Conservation (phyloP, 2,329 filamentous ascomycete genomes). For the Pseudogymnoascus sp. region DNA sequence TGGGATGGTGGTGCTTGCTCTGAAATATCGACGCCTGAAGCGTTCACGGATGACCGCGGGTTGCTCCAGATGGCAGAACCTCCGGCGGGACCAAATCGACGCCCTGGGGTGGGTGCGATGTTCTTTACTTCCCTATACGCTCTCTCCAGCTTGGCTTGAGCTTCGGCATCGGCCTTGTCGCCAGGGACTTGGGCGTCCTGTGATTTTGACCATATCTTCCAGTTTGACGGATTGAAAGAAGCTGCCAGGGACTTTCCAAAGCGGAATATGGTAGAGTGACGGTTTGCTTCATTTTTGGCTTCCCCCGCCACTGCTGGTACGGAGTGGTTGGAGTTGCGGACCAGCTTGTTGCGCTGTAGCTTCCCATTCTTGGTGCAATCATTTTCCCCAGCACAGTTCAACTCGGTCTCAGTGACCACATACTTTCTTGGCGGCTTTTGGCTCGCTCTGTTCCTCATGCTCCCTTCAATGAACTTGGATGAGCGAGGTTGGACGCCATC, state of each 20-base stretch:
- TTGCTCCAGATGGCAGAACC: not conserved
- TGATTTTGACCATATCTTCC: constrained; percentile 32
- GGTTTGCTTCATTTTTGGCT: constrained; percentile 24
- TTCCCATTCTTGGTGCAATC: not conserved
- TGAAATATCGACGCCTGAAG: not conserved
- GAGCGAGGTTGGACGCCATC: constrained; percentile 32
- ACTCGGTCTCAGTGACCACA: constrained; percentile 15
- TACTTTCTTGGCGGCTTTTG: constrained; percentile 45
- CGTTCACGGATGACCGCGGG: not conserved
- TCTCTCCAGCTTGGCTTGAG: constrained; percentile 40
- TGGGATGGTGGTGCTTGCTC: not conserved
- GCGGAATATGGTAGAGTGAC: constrained; percentile 42
- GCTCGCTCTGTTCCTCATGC: constrained; percentile 76
- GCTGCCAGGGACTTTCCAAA: constrained; percentile 48
- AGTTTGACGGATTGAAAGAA: constrained; percentile 47
- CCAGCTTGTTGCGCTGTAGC: not conserved
- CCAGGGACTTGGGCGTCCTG: constrained; percentile 36
- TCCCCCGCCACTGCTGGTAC: not conserved
- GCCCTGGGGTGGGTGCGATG: constrained; percentile 34
- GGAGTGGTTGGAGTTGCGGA: not conserved
- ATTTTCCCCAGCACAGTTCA: not conserved
- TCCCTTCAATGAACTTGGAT: constrained; percentile 69
- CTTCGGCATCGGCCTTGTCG: constrained; percentile 36
- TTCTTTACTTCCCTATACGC: constrained; percentile 48
- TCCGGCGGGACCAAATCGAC: not conserved